Evolutionary conservation across 1,284 basidiomycete genomes (phyloP), one percentile per base, ranked within the genome.

Genomic region (Apiotrichum porosum): DNA sequence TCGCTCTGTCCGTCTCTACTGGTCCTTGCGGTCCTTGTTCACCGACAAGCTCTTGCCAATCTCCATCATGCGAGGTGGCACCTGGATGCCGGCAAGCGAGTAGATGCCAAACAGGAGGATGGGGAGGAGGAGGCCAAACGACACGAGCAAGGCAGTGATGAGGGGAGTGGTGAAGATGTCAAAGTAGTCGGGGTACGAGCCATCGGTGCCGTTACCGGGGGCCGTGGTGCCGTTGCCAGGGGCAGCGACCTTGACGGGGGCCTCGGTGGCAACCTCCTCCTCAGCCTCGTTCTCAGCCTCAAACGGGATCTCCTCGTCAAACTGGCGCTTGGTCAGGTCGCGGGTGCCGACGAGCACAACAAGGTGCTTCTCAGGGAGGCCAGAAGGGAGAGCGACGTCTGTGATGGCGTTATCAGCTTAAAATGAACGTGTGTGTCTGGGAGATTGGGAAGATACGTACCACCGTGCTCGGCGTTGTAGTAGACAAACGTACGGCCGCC

Each of bases 181-280:
- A 66, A 87, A 87, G 37, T 77, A 78, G 51, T 83, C 79, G 34
- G 89, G 77, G 13, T 68, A 47, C 8, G 68, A 61, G 14, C 53
- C 64, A 34, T 51, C 49, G 23, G 57, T 45, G 14, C 54, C 21
- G 56, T 56, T 56, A 49, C 60, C 53, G 9, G 62, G 47, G 21
- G 33, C 37, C 31, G 12, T 24, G 6, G 39, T 47, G 32, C 41
- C 31, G 33, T 49, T 36, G 18, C 17, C 22, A 12, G 37, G 35
- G 14, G 10, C 28, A 82, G 88, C 41, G 86, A 92, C 70, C 80
- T 90, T 46, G 89, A 91, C 59, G 85, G 89, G 49, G 83, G 88
- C 46, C 86, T 88, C 85, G 75, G 85, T 90, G 74, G 90, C 47
- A 42, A 23, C 46, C 38, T 30, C 35, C 44, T 40, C 43, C 42